Percentiles rank a stretch among this genome's conserved stretches.
Conservation (phyloP, 345 rosid species). For the Pistacia vera region DNA sequence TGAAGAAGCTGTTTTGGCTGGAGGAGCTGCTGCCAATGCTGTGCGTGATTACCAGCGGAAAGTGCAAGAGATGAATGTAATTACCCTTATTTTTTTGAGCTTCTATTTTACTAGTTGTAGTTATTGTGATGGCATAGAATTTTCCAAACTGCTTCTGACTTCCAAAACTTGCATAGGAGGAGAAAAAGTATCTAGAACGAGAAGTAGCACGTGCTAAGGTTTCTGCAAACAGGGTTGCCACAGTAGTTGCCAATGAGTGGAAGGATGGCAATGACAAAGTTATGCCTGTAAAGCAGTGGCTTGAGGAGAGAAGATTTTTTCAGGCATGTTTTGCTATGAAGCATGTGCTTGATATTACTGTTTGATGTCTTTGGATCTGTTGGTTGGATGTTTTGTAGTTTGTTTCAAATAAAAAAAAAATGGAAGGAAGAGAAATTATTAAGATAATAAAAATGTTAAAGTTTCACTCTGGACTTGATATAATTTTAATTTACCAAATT, state of each 20-base stretch:
- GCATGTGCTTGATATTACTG: not conserved
- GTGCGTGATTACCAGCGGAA: slow-evolving; percentile 96
- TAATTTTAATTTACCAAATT: not conserved
- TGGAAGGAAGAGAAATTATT: not conserved
- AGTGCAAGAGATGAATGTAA: slow-evolving; percentile 99
- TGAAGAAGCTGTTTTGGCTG: slow-evolving; percentile 99
- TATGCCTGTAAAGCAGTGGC: slow-evolving; percentile 99
- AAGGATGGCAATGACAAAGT: slow-evolving; percentile 96
- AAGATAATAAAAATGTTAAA: not conserved
- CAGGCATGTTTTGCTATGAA: slow-evolving; percentile 44
- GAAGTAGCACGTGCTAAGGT: slow-evolving; percentile 99
- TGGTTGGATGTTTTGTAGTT: not conserved
- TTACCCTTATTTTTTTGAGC: slow-evolving; percentile 11
- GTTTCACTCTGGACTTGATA: not conserved
- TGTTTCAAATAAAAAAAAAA: not conserved
- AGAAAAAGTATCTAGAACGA: slow-evolving; percentile 86
- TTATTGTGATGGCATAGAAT: not conserved
- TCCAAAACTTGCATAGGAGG: slow-evolving; percentile 56
- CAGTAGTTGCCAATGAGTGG: slow-evolving; percentile 98
- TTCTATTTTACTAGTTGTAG: not conserved
- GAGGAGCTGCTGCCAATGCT: slow-evolving; percentile 98
- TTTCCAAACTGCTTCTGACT: slow-evolving; percentile 8
- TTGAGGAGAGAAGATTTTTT: slow-evolving; percentile 89
- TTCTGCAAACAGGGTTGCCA: slow-evolving; percentile 94
- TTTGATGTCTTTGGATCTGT: not conserved